Conservation (phyloP, 1,284 basidiomycete species). For the Sphagnurus paluster region DNA sequence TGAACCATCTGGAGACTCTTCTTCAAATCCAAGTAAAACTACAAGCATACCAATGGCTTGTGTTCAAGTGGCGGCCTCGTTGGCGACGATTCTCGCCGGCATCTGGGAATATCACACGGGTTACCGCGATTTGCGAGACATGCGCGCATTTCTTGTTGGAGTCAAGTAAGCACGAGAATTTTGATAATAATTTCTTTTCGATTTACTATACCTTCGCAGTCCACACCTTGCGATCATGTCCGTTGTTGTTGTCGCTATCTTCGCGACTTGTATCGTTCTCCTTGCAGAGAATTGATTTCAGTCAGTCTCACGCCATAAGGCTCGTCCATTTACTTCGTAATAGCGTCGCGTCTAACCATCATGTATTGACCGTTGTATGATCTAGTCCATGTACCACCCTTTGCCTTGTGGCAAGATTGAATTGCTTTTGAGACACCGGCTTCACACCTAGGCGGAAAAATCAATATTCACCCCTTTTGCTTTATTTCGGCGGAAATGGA, state of each 20-base stretch:
- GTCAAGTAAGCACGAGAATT: slow-evolving; percentile 49
- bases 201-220: slow-evolving; percentile 34
- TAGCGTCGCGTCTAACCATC: no score
- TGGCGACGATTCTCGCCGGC: slow-evolving; percentile 56
- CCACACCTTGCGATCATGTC: slow-evolving; percentile 53
- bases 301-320: no score
- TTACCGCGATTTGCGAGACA: slow-evolving; percentile 51
- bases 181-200: slow-evolving; percentile 7
- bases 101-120: slow-evolving; percentile 64
- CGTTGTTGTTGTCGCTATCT: slow-evolving; percentile 46
- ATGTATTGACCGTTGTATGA: no score
- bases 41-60: slow-evolving; percentile 40
- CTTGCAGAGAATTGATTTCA: slow-evolving; percentile 32
- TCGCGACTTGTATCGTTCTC: slow-evolving; percentile 52
- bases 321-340: no score
- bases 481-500: no score
- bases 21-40: slow-evolving; percentile 15
- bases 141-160: slow-evolving; percentile 58
- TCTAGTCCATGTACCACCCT: no score
- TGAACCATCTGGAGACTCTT: slow-evolving; percentile 27
- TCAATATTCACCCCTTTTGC: no score
- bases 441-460: no score
- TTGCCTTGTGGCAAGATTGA: no score
- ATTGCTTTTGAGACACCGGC: no score
- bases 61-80: slow-evolving; percentile 48